These are phyloP conservation scores for Ophiostoma fasciatum DNA, from an alignment of 2,329 filamentous ascomycete genomes.

Conservation along the genomic window DNA sequence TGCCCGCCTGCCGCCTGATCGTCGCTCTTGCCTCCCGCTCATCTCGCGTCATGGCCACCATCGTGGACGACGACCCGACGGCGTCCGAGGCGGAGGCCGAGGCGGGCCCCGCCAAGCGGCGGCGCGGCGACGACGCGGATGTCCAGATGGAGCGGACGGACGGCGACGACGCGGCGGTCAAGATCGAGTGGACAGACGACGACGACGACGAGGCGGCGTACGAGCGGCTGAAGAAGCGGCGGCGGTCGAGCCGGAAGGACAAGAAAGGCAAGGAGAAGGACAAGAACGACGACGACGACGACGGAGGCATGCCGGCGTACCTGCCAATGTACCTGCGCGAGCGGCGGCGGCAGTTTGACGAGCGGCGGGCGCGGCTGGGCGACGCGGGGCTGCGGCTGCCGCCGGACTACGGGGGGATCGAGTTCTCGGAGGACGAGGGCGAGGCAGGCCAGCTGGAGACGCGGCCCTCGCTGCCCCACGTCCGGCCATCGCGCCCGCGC, in stretches of 20 bases:
- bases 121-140: slow-evolving; percentile 12
- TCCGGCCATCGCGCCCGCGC: slow-evolving; percentile 55
- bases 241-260: background rate
- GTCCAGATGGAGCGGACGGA: too few species aligned
- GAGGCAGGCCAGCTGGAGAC: background rate
- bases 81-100: too few species aligned
- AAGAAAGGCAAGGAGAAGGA: slow-evolving; percentile 25
- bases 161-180: slow-evolving; percentile 26
- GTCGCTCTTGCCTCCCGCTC: too few species aligned
- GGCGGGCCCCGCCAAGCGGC: too few species aligned
- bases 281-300: slow-evolving; percentile 15
- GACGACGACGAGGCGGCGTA: slow-evolving; percentile 48
- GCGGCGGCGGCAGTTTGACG: slow-evolving; percentile 56
- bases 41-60: too few species aligned
- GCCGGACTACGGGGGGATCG: slow-evolving; percentile 59
- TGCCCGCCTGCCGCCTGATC: too few species aligned
- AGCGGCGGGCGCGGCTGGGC: slow-evolving; percentile 40
- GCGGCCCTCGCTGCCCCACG: slow-evolving; percentile 17
- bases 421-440: slow-evolving; percentile 53
- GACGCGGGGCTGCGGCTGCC: slow-evolving; percentile 61
- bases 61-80: background rate
- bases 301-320: slow-evolving; percentile 52
- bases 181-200: slow-evolving; percentile 36
- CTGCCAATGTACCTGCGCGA: slow-evolving; percentile 59
- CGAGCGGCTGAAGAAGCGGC: slow-evolving; percentile 44